Conservation (phyloP, 352 stramenopile species). For the Plasmopara viticola region DNA sequence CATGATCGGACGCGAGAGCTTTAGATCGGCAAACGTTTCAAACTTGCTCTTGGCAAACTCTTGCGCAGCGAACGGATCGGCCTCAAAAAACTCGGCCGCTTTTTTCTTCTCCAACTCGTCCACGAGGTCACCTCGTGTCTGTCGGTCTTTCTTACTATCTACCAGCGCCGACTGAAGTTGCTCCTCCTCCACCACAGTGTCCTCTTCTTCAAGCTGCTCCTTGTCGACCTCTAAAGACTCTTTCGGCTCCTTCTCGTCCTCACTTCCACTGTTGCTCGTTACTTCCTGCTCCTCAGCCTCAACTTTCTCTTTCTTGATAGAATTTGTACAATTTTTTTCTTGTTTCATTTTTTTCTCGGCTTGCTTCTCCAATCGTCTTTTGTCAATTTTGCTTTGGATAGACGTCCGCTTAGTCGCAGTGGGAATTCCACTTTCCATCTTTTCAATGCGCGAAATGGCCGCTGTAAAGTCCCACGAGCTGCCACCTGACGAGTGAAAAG, state of each 20-base stretch:
- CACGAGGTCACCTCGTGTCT: conserved; percentile 52
- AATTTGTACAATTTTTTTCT: conserved; percentile 12
- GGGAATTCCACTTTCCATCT: conserved; percentile 52
- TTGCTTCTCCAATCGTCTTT: conserved; percentile 68
- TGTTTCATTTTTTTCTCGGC: conserved; percentile 55
- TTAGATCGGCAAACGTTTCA: conserved; percentile 94
- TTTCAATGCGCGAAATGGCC: conserved; percentile 79
- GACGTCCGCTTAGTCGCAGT: conserved; percentile 70
- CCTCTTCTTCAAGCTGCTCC: conserved; percentile 44
- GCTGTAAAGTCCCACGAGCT: conserved; percentile 86
- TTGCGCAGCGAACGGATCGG: conserved; percentile 67
- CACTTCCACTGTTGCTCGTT: conserved; percentile 11
- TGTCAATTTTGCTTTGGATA: conserved; percentile 84
- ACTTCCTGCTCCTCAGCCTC: conserved; percentile 14
- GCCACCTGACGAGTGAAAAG: conserved; percentile 41
- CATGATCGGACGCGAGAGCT: conserved; percentile 95
- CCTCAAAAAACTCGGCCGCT: conserved; percentile 76
- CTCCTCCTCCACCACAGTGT: conserved; percentile 74
- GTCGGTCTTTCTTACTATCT: conserved; percentile 43
- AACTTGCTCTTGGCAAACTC: conserved; percentile 81
- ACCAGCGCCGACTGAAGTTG: conserved; percentile 61
- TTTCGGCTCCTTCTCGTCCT: conserved; percentile 23
- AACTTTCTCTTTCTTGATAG: conserved; percentile 24
- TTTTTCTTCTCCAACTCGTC: conserved; percentile 78
- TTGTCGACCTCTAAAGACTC: conserved; percentile 25